phyloP scores from a whole-genome alignment of 257 asterid species.

The Nicotiana sylvestris region DNA sequence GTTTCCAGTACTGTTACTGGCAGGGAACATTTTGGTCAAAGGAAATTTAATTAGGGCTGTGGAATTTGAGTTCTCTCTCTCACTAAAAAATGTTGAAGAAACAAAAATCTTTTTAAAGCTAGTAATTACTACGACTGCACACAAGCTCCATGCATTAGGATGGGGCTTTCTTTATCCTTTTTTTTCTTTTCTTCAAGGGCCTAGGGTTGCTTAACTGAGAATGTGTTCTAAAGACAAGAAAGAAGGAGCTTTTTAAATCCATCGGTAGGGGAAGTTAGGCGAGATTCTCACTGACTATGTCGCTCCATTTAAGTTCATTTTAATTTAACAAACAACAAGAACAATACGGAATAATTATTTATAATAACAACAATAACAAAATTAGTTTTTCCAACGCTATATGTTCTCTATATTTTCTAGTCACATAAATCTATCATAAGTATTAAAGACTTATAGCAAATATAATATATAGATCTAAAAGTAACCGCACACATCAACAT shows the following conservation, averaged over 20 bases:
- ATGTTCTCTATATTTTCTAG: neutral
- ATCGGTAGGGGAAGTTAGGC: neutral
- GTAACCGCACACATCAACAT: neutral
- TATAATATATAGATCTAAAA: neutral
- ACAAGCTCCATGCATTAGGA: too few relatives aligned
- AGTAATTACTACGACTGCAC: neutral
- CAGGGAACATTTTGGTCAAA: slow-evolving; percentile 33
- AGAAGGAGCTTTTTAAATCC: neutral
- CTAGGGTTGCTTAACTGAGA: neutral
- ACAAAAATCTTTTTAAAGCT: neutral
- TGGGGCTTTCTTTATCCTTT: too few relatives aligned
- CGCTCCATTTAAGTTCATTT: neutral
- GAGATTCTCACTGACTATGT: too few relatives aligned
- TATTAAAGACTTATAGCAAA: neutral
- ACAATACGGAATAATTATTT: too few relatives aligned
- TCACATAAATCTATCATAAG: neutral
- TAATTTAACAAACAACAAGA: neutral
- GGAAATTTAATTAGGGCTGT: neutral
- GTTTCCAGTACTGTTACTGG: slow-evolving; percentile 24
- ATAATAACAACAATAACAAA: too few relatives aligned
- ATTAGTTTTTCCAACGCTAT: too few relatives aligned
- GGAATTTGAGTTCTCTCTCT: neutral
- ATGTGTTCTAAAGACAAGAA: neutral
- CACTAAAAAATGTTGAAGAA: neutral
- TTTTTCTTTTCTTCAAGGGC: too few relatives aligned